phyloP scores from a whole-genome alignment of 2,329 filamentous ascomycete genomes.

The Aspergillus alliaceus region DNA sequence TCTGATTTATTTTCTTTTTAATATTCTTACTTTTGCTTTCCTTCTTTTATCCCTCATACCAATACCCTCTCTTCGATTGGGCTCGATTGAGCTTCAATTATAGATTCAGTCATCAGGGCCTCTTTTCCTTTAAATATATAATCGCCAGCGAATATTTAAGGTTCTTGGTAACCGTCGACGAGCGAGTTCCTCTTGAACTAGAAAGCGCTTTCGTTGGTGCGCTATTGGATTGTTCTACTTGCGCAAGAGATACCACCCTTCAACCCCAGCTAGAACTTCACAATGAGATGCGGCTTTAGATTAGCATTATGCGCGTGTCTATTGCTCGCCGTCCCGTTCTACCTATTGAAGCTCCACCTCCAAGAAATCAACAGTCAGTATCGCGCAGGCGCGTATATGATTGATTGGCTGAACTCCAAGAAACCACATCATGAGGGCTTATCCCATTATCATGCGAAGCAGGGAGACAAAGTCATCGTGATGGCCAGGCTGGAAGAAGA shows the following conservation, averaged over 20 bases:
- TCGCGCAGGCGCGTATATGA: slow-evolving; percentile 35
- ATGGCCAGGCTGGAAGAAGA: slow-evolving; percentile 48
- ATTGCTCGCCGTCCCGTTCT: slow-evolving; percentile 28
- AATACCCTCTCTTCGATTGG: background rate
- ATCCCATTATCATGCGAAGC: slow-evolving; percentile 4
- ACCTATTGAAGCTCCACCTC: slow-evolving; percentile 33
- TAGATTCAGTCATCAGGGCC: background rate
- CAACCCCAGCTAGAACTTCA: background rate
- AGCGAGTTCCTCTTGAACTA: background rate
- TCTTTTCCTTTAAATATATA: background rate
- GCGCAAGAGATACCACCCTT: background rate
- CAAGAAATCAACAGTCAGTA: slow-evolving; percentile 38
- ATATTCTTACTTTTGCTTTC: background rate
- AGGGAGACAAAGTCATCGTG: slow-evolving; percentile 42
- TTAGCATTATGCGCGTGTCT: slow-evolving; percentile 24
- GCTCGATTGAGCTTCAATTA: background rate
- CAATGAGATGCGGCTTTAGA: slow-evolving; percentile 34
- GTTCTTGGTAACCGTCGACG: background rate
- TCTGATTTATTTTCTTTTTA: background rate
- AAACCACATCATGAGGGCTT: slow-evolving; percentile 3
- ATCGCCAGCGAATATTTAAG: background rate
- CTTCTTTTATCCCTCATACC: background rate
- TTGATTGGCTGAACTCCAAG: slow-evolving; percentile 28
- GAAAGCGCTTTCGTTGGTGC: background rate
- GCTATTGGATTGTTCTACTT: background rate